A percentile compares a stretch with the other conserved stretches of the same genome.
phyloP scores from a whole-genome alignment of 1,139 yeast species.

The Protomyces inouyei region DNA sequence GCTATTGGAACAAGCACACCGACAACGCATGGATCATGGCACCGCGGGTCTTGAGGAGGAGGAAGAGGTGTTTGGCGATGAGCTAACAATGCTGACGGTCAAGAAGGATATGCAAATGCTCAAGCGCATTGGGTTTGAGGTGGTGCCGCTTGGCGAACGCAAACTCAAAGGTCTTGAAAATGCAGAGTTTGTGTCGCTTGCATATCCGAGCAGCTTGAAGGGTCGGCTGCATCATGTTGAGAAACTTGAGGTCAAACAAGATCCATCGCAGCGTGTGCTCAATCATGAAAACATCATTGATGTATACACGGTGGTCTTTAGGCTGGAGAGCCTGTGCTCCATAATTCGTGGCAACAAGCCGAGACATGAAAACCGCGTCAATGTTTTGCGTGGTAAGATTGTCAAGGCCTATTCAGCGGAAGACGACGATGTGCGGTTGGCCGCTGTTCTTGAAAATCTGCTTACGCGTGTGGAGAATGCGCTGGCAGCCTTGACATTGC shows the following conservation, averaged over 20 bases:
- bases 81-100: slow-evolving; percentile 57
- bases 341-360: slow-evolving; percentile 20
- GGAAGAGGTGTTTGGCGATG: slow-evolving; percentile 34
- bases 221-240: slow-evolving; percentile 43
- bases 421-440: slow-evolving; percentile 22
- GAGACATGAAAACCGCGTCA: slow-evolving; percentile 15
- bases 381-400: slow-evolving; percentile 10
- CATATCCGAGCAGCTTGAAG: slow-evolving; percentile 63
- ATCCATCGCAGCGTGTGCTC: slow-evolving; percentile 1
- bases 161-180: slow-evolving; percentile 92
- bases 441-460: slow-evolving; percentile 23
- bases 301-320: slow-evolving; percentile 10
- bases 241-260: neutral
- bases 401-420: slow-evolving; percentile 9
- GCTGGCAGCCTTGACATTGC: slow-evolving; percentile 17
- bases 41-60: slow-evolving; percentile 1
- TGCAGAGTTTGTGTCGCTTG: slow-evolving; percentile 78
- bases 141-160: slow-evolving; percentile 72
- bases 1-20: slow-evolving; percentile 44
- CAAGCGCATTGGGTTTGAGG: slow-evolving; percentile 64
- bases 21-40: slow-evolving; percentile 34
- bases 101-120: slow-evolving; percentile 64
- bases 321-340: slow-evolving; percentile 24
- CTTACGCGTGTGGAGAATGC: slow-evolving; percentile 25
- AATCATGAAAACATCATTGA: slow-evolving; percentile 19